Evolutionary conservation across 2,329 filamentous ascomycete species (phyloP), one percentile per base, ranked within the genome.

Genomic region (Raffaelea albimanens): DNA sequence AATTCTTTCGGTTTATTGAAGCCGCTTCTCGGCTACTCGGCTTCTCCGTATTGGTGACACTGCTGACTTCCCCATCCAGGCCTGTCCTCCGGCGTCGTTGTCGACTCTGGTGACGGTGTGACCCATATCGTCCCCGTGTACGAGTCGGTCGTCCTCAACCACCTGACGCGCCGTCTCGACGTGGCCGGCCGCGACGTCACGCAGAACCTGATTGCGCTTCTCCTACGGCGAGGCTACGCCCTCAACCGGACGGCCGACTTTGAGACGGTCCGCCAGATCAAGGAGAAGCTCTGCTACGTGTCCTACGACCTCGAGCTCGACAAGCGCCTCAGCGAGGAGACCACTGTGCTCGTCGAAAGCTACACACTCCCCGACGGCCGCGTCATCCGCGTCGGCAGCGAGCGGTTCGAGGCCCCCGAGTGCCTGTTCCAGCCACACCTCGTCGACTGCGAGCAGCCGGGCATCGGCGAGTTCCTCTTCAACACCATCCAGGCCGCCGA

Each of bases 201-300:
- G n/a, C 85, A 91, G 60, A 97, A 98, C 68, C 78, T 98, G 55
- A 98, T 98, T 66, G 88, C 89, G 44, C 83, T 98, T 44, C 83
- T 98, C 19, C 79, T 95, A 49, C 87, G 93, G 61, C 82, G 93
- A 57, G 93, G 93, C 40, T 98, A 98, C 67, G 89, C 93, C 33
- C 81, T 98, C 53, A 98, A 98, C 79, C 82, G 93, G 65, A 98
- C 93, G 13, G 93, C 93, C 63, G 93, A 98, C 66, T 98, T 98
- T 67, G 93, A 98, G 69, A 98, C 93, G 4, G 93, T 98, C 48
- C 86, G 93, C 53, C 91, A 97, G 67, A 97, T 98, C 73, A 98
- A 98, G 73, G 93, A 98, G 76, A 98, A 98, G 76, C 85, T 98
- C 45, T 97, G 93, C 76, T 98, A 98, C 66, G 91, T 98, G 49